Conservation (phyloP, 1,284 basidiomycete genomes). For the Ustilago lituana region DNA sequence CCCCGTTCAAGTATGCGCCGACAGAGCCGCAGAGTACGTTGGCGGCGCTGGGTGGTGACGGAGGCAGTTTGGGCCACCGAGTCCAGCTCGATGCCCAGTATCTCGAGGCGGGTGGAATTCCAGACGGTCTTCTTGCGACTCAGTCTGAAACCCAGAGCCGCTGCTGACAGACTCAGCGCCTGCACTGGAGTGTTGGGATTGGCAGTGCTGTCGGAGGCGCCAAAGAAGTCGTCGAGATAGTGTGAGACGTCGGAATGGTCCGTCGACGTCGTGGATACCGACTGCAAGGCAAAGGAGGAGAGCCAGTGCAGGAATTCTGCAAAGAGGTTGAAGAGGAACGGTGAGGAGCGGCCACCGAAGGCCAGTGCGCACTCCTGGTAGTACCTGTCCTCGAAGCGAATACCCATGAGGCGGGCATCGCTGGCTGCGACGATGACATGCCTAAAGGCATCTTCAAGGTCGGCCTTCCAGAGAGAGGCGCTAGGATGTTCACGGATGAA, state of each 20-base stretch:
- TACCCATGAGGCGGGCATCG: neutral
- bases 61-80: neutral
- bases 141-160: neutral
- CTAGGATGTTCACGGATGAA: too few species aligned
- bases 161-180: neutral
- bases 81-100: neutral
- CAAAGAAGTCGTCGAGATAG: neutral
- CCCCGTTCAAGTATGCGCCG: too few species aligned
- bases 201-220: neutral
- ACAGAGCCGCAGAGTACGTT: neutral
- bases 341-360: neutral
- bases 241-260: neutral
- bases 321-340: neutral
- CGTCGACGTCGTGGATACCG: neutral
- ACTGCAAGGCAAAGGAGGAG: neutral
- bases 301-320: neutral
- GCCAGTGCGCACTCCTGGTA: neutral
- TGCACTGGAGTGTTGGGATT: neutral
- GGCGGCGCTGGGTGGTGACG: neutral
- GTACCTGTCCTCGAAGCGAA: neutral
- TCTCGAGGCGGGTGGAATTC: neutral
- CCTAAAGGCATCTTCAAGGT: neutral
- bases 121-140: neutral
- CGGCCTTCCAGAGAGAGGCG: too few species aligned
- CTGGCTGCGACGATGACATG: neutral